phyloP scores from a whole-genome alignment of 495 filamentous ascomycete species.

The Filosporella fistucella region DNA sequence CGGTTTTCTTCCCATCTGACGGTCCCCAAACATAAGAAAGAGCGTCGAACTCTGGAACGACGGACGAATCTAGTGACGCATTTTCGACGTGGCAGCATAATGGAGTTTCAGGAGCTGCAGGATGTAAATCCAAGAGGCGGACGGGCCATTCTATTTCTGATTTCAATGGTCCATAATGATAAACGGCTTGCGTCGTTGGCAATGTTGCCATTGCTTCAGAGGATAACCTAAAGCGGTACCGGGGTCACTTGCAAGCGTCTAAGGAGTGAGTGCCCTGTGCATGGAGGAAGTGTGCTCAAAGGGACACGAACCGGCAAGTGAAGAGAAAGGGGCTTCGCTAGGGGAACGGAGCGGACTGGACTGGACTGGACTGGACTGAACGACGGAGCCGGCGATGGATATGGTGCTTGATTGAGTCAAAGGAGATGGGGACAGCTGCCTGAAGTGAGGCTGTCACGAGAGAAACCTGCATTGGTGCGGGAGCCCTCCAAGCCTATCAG shows the following conservation, averaged over 20 bases:
- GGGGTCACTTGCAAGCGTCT: background rate
- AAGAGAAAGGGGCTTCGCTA: background rate
- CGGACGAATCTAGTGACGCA: background rate
- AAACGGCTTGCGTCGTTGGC: background rate
- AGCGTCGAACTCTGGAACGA: slow-evolving; percentile 14
- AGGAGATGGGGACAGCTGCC: background rate
- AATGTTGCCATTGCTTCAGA: background rate
- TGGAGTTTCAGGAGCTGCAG: background rate
- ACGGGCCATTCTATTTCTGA: slow-evolving; percentile 3
- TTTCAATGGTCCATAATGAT: background rate
- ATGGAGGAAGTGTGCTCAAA: background rate
- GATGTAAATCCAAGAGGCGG: slow-evolving; percentile 2
- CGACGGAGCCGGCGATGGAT: background rate
- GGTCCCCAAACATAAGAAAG: slow-evolving; percentile 20
- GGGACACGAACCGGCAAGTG: background rate
- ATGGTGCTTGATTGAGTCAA: background rate
- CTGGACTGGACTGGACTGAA: background rate
- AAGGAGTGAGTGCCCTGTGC: background rate
- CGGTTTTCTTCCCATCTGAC: background rate
- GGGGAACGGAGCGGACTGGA: no score
- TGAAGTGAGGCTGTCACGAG: background rate
- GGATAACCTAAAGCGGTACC: background rate
- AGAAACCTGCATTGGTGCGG: background rate
- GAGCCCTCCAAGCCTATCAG: no score
- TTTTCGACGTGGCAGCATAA: background rate